Evolutionary conservation across 495 filamentous ascomycete genomes (phyloP).

Genomic region (Hypoxylon intermedium): DNA sequence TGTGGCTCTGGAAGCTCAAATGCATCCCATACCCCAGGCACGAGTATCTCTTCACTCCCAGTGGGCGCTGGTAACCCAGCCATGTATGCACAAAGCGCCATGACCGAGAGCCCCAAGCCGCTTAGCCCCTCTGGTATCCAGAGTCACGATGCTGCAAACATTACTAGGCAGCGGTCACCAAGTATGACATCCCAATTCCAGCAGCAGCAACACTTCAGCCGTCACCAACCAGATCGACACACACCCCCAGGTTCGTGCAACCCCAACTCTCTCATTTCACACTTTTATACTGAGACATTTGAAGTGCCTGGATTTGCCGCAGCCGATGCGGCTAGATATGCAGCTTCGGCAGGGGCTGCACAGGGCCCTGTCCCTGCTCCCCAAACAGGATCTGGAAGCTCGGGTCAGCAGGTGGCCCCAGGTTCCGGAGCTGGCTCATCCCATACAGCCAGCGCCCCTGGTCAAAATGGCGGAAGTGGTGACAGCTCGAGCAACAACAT

Average conservation of each 20-base stretch:
- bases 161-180: conserved; percentile 72
- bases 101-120: conserved; percentile 88
- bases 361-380: conserved; percentile 28
- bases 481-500: conserved; percentile 53
- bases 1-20: conserved; percentile 62
- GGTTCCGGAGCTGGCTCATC: conserved; percentile 24
- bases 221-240: conserved; percentile 54
- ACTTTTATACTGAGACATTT: conserved; percentile 37
- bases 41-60: conserved; percentile 56
- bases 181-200: conserved; percentile 69
- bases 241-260: conserved; percentile 49
- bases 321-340: conserved; percentile 55
- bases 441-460: conserved; percentile 37
- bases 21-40: conserved; percentile 59
- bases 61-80: conserved; percentile 60
- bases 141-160: conserved; percentile 57
- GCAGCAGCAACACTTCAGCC: conserved; percentile 68
- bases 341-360: conserved; percentile 49
- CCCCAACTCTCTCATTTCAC: conserved; percentile 28
- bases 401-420: conserved; percentile 24
- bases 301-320: conserved; percentile 53
- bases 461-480: conserved; percentile 40
- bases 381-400: conserved; percentile 32
- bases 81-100: conserved; percentile 71
- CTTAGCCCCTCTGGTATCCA: conserved; percentile 76